Percentiles rank a stretch among this genome's conserved stretches.
These are phyloP conservation scores for Cyathus striatus DNA, from an alignment of 768 basidiomycete genomes.

Conservation along the genomic window DNA sequence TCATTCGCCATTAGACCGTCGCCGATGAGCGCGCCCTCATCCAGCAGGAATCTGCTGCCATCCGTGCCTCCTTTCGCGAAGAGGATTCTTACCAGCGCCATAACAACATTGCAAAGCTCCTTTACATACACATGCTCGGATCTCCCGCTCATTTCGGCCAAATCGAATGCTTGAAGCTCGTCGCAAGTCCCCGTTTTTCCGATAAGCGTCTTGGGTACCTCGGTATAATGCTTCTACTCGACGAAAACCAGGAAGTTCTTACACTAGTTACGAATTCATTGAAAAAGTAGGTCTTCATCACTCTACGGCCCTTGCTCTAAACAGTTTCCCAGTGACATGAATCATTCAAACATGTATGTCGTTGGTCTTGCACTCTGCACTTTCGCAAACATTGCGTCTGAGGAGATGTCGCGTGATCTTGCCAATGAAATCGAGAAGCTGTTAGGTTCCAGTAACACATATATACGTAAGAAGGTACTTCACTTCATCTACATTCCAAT, in stretches of 20 bases:
- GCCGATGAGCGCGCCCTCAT: constrained; percentile 97
- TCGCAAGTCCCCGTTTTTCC: constrained; percentile 90
- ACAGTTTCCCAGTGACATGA: constrained; percentile 77
- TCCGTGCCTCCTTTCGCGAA: constrained; percentile 94
- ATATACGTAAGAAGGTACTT: constrained; percentile 95
- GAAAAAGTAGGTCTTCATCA: constrained; percentile 70
- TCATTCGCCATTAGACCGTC: constrained; percentile 65
- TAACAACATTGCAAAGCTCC: constrained; percentile 95
- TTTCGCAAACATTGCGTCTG: constrained; percentile 97
- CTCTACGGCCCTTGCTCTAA: constrained; percentile 5
- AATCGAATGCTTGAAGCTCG: constrained; percentile 94
- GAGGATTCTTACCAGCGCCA: constrained; percentile 94
- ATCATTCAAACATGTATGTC: constrained; percentile 98
- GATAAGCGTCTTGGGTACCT: constrained; percentile 97
- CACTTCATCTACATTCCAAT: neutral
- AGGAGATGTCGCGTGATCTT: constrained; percentile 98
- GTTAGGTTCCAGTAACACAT: constrained; percentile 94
- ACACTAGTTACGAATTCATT: constrained; percentile 97
- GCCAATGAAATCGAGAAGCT: constrained; percentile 98
- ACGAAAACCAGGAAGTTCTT: constrained; percentile 96
- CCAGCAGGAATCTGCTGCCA: constrained; percentile 95
- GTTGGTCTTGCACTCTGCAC: constrained; percentile 97
- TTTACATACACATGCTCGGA: constrained; percentile 99
- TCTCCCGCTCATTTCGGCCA: constrained; percentile 99
- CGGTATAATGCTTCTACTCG: constrained; percentile 95